Conservation (phyloP, 805 yeast species). For the Kazachstania martiniae region DNA sequence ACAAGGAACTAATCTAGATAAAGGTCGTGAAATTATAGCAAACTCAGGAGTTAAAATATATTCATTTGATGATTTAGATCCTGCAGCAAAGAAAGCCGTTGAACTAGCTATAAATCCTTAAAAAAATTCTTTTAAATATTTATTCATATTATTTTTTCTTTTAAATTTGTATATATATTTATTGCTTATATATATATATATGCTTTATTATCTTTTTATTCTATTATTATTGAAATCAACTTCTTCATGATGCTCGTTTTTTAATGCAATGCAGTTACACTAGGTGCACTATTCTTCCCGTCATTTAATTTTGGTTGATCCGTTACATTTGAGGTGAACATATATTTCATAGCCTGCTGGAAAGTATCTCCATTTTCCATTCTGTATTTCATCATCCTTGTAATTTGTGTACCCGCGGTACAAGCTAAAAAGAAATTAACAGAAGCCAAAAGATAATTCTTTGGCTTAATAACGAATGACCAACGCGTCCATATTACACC, state of each 20-base stretch:
- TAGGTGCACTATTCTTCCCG: no score
- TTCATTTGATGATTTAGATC: slow-evolving; percentile 86
- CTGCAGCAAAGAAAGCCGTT: slow-evolving; percentile 94
- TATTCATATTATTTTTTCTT: background rate
- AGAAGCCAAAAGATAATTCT: slow-evolving; percentile 76
- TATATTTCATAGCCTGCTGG: slow-evolving; percentile 45
- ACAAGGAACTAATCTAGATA: slow-evolving; percentile 92
- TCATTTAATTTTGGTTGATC: no score
- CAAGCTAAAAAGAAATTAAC: slow-evolving; percentile 89
- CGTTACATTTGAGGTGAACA: slow-evolving; percentile 29
- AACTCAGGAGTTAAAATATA: slow-evolving; percentile 88
- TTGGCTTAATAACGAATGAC: slow-evolving; percentile 89
- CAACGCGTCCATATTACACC: slow-evolving; percentile 97
- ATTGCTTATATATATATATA: slow-evolving; percentile 1
- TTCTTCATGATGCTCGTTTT: no score
- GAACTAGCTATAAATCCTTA: slow-evolving; percentile 39
- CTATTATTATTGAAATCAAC: no score
- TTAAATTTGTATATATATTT: background rate
- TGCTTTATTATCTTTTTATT: no score
- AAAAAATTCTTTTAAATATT: background rate
- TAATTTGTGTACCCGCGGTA: slow-evolving; percentile 79
- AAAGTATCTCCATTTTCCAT: slow-evolving; percentile 49
- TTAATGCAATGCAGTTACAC: no score
- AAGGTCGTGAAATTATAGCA: slow-evolving; percentile 77
- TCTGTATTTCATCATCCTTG: slow-evolving; percentile 64